Conservation (phyloP, 768 basidiomycete species). For the Lepiota venenata region DNA sequence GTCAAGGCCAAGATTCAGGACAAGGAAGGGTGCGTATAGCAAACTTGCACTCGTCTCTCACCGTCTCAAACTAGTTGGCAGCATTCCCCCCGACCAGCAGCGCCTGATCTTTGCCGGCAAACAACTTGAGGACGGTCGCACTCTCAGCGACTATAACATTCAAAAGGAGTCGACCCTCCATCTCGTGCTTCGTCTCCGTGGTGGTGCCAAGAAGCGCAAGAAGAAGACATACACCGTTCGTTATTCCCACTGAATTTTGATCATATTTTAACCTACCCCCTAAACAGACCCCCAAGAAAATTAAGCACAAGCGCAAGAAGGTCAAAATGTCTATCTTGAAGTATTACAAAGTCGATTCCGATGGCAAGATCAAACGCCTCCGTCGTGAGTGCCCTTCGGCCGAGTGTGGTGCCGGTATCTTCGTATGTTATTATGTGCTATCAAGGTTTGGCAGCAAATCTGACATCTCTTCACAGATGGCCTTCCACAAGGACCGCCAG, state of each 20-base stretch:
- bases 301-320: conserved; percentile 99
- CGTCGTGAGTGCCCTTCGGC: conserved; percentile 91
- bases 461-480: conserved; percentile 65
- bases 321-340: conserved; percentile 99
- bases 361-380: conserved; percentile 99
- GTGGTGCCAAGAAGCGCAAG: conserved; percentile 99
- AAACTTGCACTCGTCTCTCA: neutral
- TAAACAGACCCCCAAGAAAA: conserved; percentile 91
- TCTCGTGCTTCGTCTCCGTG: conserved; percentile 94
- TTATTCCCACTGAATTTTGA: conserved; percentile 11
- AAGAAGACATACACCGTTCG: conserved; percentile 98
- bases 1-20: conserved; percentile 98
- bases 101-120: conserved; percentile 99
- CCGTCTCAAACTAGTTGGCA: conserved; percentile 23
- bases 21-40: conserved; percentile 81
- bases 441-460: conserved; percentile 1
- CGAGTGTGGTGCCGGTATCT: conserved; percentile 83
- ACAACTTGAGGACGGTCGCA: conserved; percentile 98
- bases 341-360: conserved; percentile 99
- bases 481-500: conserved; percentile 97
- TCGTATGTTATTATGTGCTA: conserved; percentile 45
- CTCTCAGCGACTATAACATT: conserved; percentile 94
- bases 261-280: conserved; percentile 6
- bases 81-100: conserved; percentile 93
- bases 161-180: conserved; percentile 99